These are phyloP conservation scores for Nicotiana paniculata DNA, from an alignment of 257 asterid genomes.

Conservation along the genomic window DNA sequence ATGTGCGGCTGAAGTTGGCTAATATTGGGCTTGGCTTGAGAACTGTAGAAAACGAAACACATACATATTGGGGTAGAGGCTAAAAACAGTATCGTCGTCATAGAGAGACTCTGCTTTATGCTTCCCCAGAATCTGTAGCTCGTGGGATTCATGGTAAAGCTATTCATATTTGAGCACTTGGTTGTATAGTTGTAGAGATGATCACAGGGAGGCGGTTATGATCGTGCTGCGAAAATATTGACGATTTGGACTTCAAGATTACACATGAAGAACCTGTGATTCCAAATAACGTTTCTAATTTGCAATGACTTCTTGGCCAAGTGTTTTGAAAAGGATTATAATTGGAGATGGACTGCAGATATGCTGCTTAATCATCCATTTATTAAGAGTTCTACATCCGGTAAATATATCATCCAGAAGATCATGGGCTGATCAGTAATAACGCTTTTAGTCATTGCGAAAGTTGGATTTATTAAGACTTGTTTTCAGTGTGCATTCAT, in stretches of 20 bases:
- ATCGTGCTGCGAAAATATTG: background rate
- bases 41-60: background rate
- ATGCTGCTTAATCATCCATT: conserved; percentile 7
- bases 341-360: conserved; percentile 7
- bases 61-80: too few relatives aligned
- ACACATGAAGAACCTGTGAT: background rate
- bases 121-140: background rate
- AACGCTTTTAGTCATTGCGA: too few relatives aligned
- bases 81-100: background rate
- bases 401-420: too few relatives aligned
- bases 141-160: background rate
- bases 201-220: background rate
- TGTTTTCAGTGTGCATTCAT: too few relatives aligned
- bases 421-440: too few relatives aligned
- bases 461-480: too few relatives aligned
- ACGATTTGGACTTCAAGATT: background rate
- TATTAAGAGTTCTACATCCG: background rate
- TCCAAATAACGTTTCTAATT: background rate
- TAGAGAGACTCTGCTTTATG: conserved; percentile 1
- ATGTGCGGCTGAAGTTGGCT: background rate
- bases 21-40: background rate
- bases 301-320: background rate
- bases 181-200: conserved; percentile 6
- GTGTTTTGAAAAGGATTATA: background rate
- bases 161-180: conserved; percentile 3